Conservation (phyloP, 2,329 filamentous ascomycete species). For the Paecilomyces sp. region DNA sequence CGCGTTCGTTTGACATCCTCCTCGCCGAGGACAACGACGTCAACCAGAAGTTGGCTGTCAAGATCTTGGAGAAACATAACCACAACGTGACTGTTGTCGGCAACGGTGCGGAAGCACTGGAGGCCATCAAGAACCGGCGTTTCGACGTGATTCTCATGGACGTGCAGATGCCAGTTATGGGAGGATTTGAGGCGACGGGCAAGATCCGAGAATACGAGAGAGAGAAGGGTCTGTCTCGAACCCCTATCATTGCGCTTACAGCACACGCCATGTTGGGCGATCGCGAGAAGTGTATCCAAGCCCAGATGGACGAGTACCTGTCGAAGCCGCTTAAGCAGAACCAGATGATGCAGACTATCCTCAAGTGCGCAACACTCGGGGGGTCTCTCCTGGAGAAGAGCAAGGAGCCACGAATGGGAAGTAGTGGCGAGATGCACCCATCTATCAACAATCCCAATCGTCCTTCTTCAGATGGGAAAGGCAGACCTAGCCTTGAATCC, state of each 20-base stretch:
- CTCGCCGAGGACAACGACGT: conserved; percentile 92
- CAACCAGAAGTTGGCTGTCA: conserved; percentile 87
- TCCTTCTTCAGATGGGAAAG: conserved; percentile 30
- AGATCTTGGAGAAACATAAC: conserved; percentile 92
- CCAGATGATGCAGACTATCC: conserved; percentile 93
- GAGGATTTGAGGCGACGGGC: conserved; percentile 92
- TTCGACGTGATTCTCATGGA: conserved; percentile 99
- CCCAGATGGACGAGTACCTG: conserved; percentile 98
- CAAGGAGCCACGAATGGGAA: conserved; percentile 35
- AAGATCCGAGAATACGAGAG: conserved; percentile 96
- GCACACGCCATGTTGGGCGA: conserved; percentile 99
- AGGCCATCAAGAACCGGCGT: conserved; percentile 83
- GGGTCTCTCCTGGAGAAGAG: conserved; percentile 36
- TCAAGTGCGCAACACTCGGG: conserved; percentile 91
- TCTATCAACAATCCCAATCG: conserved; percentile 13
- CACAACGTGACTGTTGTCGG: conserved; percentile 62
- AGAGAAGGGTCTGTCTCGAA: conserved; percentile 69
- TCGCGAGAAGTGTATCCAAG: conserved; percentile 94
- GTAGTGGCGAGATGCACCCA: conserved; percentile 29
- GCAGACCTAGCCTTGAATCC: conserved; percentile 51
- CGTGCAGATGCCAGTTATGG: conserved; percentile 99
- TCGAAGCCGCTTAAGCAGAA: conserved; percentile 96
- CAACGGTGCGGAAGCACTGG: conserved; percentile 87
- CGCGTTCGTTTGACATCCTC: conserved; percentile 84
- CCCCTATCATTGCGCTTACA: conserved; percentile 92